Conservation (phyloP, 2,329 filamentous ascomycete genomes). For the Microcyclosporella mali region DNA sequence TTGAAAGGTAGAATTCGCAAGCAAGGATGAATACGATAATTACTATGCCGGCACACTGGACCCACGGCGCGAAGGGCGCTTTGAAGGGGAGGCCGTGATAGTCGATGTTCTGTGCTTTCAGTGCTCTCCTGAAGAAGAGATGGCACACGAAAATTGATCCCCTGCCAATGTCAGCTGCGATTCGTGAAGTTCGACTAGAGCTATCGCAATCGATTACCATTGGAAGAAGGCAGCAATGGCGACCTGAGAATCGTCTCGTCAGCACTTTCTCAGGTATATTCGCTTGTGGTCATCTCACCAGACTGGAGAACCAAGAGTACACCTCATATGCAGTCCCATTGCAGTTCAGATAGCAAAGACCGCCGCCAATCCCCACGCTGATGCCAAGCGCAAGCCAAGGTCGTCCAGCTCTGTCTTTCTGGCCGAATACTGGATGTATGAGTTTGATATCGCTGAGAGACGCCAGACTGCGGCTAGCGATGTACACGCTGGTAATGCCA, state of each 20-base stretch:
- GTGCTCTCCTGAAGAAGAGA: conserved; percentile 26
- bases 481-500: conserved; percentile 32
- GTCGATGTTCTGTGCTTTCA: conserved; percentile 26
- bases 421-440: conserved; percentile 21
- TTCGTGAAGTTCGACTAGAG: too few relatives aligned
- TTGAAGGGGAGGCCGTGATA: conserved; percentile 24
- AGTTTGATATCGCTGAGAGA: conserved; percentile 28
- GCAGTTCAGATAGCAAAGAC: conserved; percentile 32
- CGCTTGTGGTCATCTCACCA: conserved; percentile 6
- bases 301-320: conserved; percentile 32
- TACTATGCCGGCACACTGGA: conserved; percentile 23
- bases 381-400: conserved; percentile 29
- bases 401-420: conserved; percentile 25
- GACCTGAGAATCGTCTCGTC: conserved; percentile 17
- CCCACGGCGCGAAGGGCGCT: conserved; percentile 24
- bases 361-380: conserved; percentile 28
- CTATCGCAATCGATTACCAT: conserved; percentile 15
- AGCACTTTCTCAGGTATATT: background rate
- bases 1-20: conserved; percentile 31
- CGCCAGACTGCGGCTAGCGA: conserved; percentile 32
- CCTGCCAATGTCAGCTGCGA: background rate
- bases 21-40: conserved; percentile 28
- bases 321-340: conserved; percentile 23
- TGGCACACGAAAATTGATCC: conserved; percentile 22
- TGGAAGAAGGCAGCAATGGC: conserved; percentile 30